Percentiles rank a stretch among this genome's conserved stretches.
phyloP scores from a whole-genome alignment of 495 filamentous ascomycete species.

The Penicillium pulvis region DNA sequence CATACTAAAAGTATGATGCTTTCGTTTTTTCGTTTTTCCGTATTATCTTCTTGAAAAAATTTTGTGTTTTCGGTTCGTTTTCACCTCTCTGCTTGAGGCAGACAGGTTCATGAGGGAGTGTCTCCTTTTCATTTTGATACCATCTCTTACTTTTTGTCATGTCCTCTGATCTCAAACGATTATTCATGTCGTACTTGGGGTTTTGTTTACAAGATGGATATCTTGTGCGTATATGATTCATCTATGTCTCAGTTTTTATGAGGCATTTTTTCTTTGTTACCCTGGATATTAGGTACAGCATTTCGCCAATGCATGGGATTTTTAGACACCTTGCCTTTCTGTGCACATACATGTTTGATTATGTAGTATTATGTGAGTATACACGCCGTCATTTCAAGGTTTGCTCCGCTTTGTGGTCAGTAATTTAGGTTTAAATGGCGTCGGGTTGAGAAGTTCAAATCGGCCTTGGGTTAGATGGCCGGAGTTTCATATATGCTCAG shows the following conservation, averaged over 20 bases:
- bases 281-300: background rate
- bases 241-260: background rate
- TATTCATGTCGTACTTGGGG: background rate
- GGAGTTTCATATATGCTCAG: no score
- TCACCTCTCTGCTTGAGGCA: slow-evolving; percentile 5
- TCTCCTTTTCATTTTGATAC: slow-evolving; percentile 11
- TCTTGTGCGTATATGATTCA: slow-evolving; percentile 12
- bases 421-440: no score
- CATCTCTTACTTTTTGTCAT: slow-evolving; percentile 8
- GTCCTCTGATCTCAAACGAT: background rate
- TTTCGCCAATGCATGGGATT: background rate
- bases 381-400: background rate
- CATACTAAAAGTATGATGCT: slow-evolving; percentile 11
- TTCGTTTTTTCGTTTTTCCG: slow-evolving; percentile 12
- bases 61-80: slow-evolving; percentile 3
- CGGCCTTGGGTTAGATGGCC: no score
- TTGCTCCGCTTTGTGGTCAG: no score
- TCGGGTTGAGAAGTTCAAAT: no score
- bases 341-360: background rate
- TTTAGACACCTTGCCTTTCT: background rate
- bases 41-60: slow-evolving; percentile 3
- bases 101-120: background rate
- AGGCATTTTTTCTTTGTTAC: background rate
- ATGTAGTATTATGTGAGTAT: no score
- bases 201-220: background rate